phyloP scores from a whole-genome alignment of 768 basidiomycete species.

The Boletus sp. region DNA sequence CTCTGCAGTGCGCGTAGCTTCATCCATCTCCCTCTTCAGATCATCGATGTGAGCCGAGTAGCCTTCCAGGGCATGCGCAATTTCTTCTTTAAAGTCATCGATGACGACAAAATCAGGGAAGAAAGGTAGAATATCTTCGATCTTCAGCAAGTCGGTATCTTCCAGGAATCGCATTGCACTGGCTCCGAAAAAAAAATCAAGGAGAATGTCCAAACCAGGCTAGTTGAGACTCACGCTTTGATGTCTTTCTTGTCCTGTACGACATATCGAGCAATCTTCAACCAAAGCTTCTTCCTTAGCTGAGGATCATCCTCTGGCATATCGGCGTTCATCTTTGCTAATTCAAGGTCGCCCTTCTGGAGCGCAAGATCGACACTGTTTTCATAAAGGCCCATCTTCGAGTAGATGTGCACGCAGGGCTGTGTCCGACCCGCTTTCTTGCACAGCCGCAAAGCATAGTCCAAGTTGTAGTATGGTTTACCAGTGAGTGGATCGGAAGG shows the following conservation, averaged over 20 bases:
- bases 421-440: slow-evolving; percentile 78
- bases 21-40: slow-evolving; percentile 94
- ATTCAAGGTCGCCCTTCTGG: slow-evolving; percentile 90
- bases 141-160: slow-evolving; percentile 91
- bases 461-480: slow-evolving; percentile 93
- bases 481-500: slow-evolving; percentile 80
- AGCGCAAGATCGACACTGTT: slow-evolving; percentile 94
- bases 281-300: slow-evolving; percentile 91
- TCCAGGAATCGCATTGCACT: slow-evolving; percentile 98
- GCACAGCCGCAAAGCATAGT: slow-evolving; percentile 93
- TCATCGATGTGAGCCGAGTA: slow-evolving; percentile 90
- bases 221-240: slow-evolving; percentile 71
- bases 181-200: slow-evolving; percentile 9
- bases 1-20: slow-evolving; percentile 88
- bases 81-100: slow-evolving; percentile 99
- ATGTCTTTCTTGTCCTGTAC: slow-evolving; percentile 98
- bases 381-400: slow-evolving; percentile 97
- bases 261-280: slow-evolving; percentile 98
- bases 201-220: not conserved
- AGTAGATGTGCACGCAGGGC: slow-evolving; percentile 94
- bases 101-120: slow-evolving; percentile 99
- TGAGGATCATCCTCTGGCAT: slow-evolving; percentile 88
- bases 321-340: slow-evolving; percentile 94
- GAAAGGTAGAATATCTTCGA: slow-evolving; percentile 98
- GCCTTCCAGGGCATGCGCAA: slow-evolving; percentile 91